Evolutionary conservation across 495 filamentous ascomycete species (phyloP).

Genomic region (Coniosporium apollinis): DNA sequence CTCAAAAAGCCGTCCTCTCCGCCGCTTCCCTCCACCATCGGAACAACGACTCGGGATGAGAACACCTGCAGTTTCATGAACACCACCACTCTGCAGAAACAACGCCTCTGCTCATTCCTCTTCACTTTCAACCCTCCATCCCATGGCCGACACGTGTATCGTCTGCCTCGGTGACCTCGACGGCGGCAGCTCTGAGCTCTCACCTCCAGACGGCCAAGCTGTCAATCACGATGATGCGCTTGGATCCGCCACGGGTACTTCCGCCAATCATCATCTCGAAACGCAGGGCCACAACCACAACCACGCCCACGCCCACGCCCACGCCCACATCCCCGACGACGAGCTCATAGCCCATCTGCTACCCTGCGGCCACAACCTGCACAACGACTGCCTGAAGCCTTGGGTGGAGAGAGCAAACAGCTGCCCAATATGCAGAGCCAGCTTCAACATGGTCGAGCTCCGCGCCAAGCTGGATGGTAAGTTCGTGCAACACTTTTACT

Average conservation of each 20-base stretch:
- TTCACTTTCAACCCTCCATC: background rate
- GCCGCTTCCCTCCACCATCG: no score
- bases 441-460: slow-evolving; percentile 78
- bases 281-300: slow-evolving; percentile 1
- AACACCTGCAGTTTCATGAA: no score
- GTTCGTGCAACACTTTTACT: slow-evolving; percentile 14
- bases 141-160: slow-evolving; percentile 88
- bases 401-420: slow-evolving; percentile 96
- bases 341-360: slow-evolving; percentile 44
- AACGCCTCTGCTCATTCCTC: no score
- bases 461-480: slow-evolving; percentile 61
- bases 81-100: no score
- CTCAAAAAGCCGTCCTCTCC: no score
- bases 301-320: slow-evolving; percentile 29
- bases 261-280: background rate
- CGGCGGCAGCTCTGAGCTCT: slow-evolving; percentile 34
- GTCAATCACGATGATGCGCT: slow-evolving; percentile 3
- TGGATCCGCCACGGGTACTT: background rate
- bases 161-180: slow-evolving; percentile 88
- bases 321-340: slow-evolving; percentile 24
- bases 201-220: slow-evolving; percentile 25
- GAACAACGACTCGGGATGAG: no score
- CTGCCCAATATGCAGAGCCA: slow-evolving; percentile 87
- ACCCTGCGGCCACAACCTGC: slow-evolving; percentile 75
- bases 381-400: slow-evolving; percentile 77